Base-by-base conservation (phyloP, 2,329 filamentous ascomycete genomes). In the Venturia pyrina region DNA sequence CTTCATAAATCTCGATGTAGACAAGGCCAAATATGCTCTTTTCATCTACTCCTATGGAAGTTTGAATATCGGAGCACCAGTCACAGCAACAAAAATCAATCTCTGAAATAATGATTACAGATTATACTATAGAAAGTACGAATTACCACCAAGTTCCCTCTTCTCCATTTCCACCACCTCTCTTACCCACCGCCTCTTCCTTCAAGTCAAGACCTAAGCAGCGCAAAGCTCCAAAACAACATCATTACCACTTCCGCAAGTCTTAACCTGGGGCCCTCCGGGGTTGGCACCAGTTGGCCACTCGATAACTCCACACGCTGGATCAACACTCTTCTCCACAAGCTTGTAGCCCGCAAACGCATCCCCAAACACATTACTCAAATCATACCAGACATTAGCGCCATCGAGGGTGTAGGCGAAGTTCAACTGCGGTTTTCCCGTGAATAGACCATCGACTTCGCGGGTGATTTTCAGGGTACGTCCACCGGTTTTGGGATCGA, bases 391-490 rank as follows among this genome's bases (percentile, higher is more conserved):
- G 66, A 78, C 70, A 60, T 72, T 70, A 63, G 75, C 73, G 10
- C 43, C 46, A n/a, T 50, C 43, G 63, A 79, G 71, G 44, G 73
- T 77, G 70, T 79, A 80, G 46, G 78, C 77, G 67, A 75, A 79
- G 68, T 74, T 75, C 50, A 75, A 75, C 69, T 79, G 74, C 4
- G 76, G 69, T 53, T 72, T 75, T 34, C 72, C 73, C 21, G 75
- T 71, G 68, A 72, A 77, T 60, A 78, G 68, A 7, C 76, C 77
- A 64, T 76, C 70, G 62, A 71, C 61, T n/a, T 65, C 69, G 32
- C 69, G 73, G 60, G 78, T 75, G 67, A 80, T 74, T 72, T 80
- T 80, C 59, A 80, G 70, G 1, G 78, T 69, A 57, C 79, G 71
- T 5, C 78, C 78, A 21, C 77, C 77, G 0, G 74, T 76, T 37